Conservation (phyloP, 1,284 basidiomycete genomes). For the Cutaneotrichosporon sp. region DNA sequence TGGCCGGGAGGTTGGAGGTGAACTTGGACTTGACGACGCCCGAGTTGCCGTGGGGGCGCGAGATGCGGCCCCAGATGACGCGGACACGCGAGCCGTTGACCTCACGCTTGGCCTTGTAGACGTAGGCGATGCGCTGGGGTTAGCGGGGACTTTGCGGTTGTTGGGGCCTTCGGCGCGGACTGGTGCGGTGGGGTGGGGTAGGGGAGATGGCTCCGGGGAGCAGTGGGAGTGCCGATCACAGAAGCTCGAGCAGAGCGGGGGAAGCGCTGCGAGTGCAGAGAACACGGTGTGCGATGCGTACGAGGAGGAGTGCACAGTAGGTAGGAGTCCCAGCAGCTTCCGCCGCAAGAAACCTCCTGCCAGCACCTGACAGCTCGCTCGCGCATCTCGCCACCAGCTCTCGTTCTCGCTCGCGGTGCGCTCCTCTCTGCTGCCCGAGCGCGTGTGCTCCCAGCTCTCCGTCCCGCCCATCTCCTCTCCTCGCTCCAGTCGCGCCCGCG, state of each 20-base stretch:
- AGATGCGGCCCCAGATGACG: conserved; percentile 96
- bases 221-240: neutral
- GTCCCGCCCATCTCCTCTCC: neutral
- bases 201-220: neutral
- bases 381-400: neutral
- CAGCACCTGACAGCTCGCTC: neutral
- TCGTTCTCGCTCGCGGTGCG: neutral
- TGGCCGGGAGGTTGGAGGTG: conserved; percentile 92
- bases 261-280: neutral
- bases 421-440: neutral
- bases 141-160: conserved; percentile 11
- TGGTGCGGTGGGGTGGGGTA: neutral
- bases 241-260: neutral
- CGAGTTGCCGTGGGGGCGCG: conserved; percentile 89
- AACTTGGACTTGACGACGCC: conserved; percentile 99
- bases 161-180: neutral
- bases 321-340: neutral
- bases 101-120: conserved; percentile 94
- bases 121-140: conserved; percentile 87
- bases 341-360: no score
- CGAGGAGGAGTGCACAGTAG: neutral
- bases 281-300: neutral
- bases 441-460: neutral
- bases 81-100: conserved; percentile 89
- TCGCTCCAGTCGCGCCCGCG: neutral